phyloP scores from a whole-genome alignment of 2,329 filamentous ascomycete genomes.

The Phaeophleospora eucalypticola region DNA sequence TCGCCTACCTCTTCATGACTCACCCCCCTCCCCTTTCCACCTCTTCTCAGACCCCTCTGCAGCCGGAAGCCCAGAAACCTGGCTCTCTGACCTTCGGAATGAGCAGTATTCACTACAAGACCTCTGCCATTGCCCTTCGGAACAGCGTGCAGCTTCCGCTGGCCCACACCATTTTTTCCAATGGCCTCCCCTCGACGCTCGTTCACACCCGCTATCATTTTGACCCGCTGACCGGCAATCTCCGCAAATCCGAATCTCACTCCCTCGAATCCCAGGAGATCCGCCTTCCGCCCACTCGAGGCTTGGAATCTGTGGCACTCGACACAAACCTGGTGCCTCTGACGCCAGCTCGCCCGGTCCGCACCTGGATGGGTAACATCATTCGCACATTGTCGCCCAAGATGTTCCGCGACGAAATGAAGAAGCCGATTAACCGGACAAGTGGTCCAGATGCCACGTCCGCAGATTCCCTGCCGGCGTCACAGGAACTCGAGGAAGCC shows the following conservation, averaged over 20 bases:
- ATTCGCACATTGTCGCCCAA: conserved; percentile 48
- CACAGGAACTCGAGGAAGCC: conserved; percentile 63
- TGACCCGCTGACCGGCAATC: conserved; percentile 12
- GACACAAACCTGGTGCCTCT: conserved; percentile 45
- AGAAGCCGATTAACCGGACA: no score
- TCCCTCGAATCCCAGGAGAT: conserved; percentile 22
- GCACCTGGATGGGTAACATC: conserved; percentile 72
- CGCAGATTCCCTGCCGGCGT: conserved; percentile 52
- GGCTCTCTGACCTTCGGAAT: conserved; percentile 24
- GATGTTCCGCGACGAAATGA: no score
- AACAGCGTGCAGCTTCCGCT: conserved; percentile 53
- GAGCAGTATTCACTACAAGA: neutral
- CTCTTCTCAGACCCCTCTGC: conserved; percentile 12
- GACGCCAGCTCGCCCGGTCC: conserved; percentile 59
- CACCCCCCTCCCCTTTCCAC: conserved; percentile 9
- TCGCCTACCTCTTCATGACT: conserved; percentile 26
- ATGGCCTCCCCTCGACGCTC: conserved; percentile 59
- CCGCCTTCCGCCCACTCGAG: conserved; percentile 13
- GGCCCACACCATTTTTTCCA: conserved; percentile 75
- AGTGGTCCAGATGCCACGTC: neutral
- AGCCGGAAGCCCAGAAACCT: conserved; percentile 25
- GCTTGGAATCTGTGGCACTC: neutral
- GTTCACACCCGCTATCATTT: conserved; percentile 24
- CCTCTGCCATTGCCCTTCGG: neutral
- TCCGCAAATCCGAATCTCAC: conserved; percentile 10